phyloP scores from a whole-genome alignment of 73 alveolate species.

The Paramecium octaurelia region DNA sequence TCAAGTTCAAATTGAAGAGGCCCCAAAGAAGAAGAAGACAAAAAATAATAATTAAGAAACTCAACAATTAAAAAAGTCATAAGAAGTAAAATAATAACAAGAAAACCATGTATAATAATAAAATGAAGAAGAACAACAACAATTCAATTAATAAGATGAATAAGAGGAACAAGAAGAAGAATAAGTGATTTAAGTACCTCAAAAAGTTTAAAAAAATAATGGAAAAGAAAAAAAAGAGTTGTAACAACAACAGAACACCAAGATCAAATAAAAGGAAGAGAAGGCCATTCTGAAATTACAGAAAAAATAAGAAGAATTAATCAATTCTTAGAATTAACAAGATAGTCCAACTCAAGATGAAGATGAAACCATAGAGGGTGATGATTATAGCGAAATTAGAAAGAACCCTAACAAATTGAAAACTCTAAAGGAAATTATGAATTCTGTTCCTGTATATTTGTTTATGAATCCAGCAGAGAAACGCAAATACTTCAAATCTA shows the following conservation, averaged over 20 bases:
- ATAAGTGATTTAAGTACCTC: neutral
- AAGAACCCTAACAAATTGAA: neutral
- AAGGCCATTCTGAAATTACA: neutral
- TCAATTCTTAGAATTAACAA: neutral
- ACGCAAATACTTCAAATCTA: slow-evolving; percentile 4
- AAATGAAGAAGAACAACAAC: neutral
- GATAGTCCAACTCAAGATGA: neutral
- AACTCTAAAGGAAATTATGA: neutral
- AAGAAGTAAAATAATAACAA: neutral
- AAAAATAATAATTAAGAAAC: neutral
- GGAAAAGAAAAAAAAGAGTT: neutral
- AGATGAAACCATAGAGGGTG: slow-evolving; percentile 28
- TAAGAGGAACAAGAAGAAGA: neutral
- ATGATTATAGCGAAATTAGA: slow-evolving; percentile 26
- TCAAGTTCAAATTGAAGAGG: neutral
- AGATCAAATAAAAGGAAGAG: neutral
- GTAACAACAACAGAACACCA: neutral
- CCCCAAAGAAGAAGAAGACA: neutral
- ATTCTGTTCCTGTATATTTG: slow-evolving; percentile 36
- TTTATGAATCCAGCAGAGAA: slow-evolving; percentile 52
- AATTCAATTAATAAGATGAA: neutral
- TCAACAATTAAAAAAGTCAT: neutral
- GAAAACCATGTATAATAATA: neutral
- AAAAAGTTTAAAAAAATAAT: neutral
- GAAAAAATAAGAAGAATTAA: neutral